phyloP scores from a whole-genome alignment of 176 grass and related monocot species.

The Leersia perrieri region DNA sequence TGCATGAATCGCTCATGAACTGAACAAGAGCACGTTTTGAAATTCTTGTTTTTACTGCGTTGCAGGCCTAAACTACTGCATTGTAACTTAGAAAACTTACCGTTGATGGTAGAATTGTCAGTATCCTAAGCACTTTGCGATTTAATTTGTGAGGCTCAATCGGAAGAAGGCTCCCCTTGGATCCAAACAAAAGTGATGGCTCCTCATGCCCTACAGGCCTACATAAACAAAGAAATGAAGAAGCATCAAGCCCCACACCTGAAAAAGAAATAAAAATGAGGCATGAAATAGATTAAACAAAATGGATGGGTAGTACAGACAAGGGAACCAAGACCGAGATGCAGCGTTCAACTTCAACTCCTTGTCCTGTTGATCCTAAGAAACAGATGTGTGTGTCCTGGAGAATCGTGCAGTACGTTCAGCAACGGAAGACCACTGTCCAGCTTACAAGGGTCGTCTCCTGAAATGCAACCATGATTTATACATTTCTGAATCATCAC shows the following conservation, averaged over 20 bases:
- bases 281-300: conserved; percentile 21
- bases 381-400: conserved; percentile 12
- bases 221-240: conserved; percentile 21
- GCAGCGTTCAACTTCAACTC: conserved; percentile 23
- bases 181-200: conserved; percentile 15
- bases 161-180: not conserved
- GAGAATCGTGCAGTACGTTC: conserved; percentile 45
- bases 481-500: not conserved
- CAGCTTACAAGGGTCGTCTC: conserved; percentile 50
- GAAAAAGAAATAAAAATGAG: not conserved
- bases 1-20: not conserved
- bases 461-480: not conserved
- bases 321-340: conserved; percentile 3
- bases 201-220: not conserved
- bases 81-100: not conserved
- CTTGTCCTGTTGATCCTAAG: conserved; percentile 18
- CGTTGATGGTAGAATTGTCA: not conserved
- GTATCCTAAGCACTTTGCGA: not conserved
- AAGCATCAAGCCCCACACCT: conserved; percentile 32
- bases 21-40: not conserved
- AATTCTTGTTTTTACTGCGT: not conserved
- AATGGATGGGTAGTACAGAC: not conserved
- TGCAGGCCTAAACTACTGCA: not conserved
- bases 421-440: conserved; percentile 42
- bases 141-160: not conserved